Evolutionary conservation across 345 rosid genomes (phyloP).

Genomic region (Salix caprea): DNA sequence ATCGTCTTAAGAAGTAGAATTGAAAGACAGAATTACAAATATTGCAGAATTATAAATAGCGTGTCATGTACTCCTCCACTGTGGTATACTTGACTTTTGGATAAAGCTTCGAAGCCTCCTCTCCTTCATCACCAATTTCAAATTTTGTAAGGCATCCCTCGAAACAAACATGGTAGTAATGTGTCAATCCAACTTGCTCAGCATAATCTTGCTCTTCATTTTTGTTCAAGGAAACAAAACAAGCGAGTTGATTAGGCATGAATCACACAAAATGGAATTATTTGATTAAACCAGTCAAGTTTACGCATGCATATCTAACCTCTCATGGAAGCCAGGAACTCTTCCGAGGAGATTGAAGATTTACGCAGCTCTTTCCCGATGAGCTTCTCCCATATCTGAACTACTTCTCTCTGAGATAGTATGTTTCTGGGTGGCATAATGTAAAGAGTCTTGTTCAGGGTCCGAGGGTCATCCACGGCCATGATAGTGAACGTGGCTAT

Average conservation of each 20-base stretch:
- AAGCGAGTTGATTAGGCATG: too few species aligned
- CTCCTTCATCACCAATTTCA: conserved; percentile 38
- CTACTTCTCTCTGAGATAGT: conserved; percentile 47
- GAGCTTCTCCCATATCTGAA: conserved; percentile 49
- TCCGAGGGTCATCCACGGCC: conserved; percentile 40
- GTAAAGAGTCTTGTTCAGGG: conserved; percentile 48
- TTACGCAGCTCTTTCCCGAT: conserved; percentile 47
- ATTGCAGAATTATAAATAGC: conserved; percentile 24
- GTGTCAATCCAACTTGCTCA: conserved; percentile 42
- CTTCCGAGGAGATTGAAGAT: conserved; percentile 36
- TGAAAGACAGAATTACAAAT: too few species aligned
- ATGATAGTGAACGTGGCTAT: conserved; percentile 43
- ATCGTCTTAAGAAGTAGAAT: too few species aligned
- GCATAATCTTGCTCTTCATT: conserved; percentile 30
- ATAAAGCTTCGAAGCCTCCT: conserved; percentile 46
- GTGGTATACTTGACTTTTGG: conserved; percentile 38
- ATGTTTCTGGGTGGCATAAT: conserved; percentile 44
- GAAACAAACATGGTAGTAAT: conserved; percentile 54
- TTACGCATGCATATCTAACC: conserved; percentile 12
- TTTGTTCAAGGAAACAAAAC: neutral
- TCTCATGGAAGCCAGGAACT: conserved; percentile 38
- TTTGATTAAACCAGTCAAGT: neutral
- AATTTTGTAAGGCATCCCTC: conserved; percentile 59
- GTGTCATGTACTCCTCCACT: conserved; percentile 37
- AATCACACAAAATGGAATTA: too few species aligned